Conservation (phyloP, 2,329 filamentous ascomycete genomes). For the Cladosporium sp. region DNA sequence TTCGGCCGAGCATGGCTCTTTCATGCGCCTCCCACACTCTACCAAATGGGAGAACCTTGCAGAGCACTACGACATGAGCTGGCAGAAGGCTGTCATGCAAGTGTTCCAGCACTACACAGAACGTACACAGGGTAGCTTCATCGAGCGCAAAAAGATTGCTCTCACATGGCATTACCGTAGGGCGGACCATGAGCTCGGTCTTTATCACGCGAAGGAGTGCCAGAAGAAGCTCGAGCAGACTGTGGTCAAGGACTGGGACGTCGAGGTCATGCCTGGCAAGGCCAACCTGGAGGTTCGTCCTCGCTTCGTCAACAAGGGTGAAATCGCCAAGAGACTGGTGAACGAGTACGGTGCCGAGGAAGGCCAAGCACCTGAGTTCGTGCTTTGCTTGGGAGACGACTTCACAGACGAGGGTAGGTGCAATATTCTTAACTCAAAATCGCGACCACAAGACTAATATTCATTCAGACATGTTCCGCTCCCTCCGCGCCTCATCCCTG, state of each 20-base stretch:
- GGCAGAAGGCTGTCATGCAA: conserved; percentile 80
- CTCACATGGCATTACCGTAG: conserved; percentile 96
- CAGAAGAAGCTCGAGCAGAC: conserved; percentile 74
- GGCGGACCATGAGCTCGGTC: conserved; percentile 79
- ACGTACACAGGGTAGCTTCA: conserved; percentile 83
- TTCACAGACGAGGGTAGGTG: conserved; percentile 88
- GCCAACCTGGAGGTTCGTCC: conserved; percentile 96
- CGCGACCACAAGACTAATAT: conserved; percentile 22
- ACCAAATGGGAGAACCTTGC: conserved; percentile 85
- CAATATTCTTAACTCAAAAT: too few species aligned
- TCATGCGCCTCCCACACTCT: conserved; percentile 75
- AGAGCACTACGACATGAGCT: conserved; percentile 82
- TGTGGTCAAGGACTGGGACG: conserved; percentile 75
- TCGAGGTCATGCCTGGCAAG: conserved; percentile 96
- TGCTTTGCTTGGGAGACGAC: conserved; percentile 89
- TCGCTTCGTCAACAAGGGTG: conserved; percentile 95
- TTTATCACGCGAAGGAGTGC: conserved; percentile 74
- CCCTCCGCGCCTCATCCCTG: conserved; percentile 58
- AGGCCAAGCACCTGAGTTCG: conserved; percentile 69
- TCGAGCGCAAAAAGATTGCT: conserved; percentile 90
- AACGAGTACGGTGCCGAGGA: conserved; percentile 60
- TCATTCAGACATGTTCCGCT: conserved; percentile 70
- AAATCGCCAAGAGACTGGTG: conserved; percentile 83
- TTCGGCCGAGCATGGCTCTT: conserved; percentile 94
- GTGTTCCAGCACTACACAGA: conserved; percentile 88